Percentiles rank a stretch among this genome's conserved stretches.
Evolutionary conservation across 2,329 filamentous ascomycete genomes (phyloP).

Genomic region (Thermothelomyces thermophilus): DNA sequence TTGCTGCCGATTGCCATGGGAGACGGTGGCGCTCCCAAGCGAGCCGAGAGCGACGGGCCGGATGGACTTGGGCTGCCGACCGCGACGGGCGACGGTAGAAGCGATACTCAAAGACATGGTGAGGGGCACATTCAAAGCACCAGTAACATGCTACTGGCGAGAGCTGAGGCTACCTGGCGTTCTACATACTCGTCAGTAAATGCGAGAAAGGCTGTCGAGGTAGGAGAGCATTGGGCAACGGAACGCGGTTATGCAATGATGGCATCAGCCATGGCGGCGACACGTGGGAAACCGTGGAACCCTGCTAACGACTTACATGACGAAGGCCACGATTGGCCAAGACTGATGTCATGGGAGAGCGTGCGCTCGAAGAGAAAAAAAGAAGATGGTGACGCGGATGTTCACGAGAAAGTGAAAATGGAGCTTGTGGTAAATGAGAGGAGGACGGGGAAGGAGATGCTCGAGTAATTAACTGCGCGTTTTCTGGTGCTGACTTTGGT

Average conservation of each 20-base stretch:
- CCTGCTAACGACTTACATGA: slow-evolving; percentile 14
- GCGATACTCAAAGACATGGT: slow-evolving; percentile 32
- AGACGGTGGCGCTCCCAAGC: slow-evolving; percentile 15
- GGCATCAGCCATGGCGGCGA: neutral
- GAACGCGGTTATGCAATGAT: neutral
- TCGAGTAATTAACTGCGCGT: neutral
- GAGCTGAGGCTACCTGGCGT: slow-evolving; percentile 12
- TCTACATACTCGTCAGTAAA: slow-evolving; percentile 9
- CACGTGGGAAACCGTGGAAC: slow-evolving; percentile 9
- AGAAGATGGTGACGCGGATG: neutral
- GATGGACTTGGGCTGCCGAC: slow-evolving; percentile 23
- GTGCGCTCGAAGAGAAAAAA: neutral
- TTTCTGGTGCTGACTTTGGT: neutral
- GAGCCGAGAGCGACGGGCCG: slow-evolving; percentile 9
- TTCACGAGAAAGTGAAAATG: neutral
- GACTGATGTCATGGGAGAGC: slow-evolving; percentile 13
- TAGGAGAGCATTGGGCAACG: too few relatives aligned
- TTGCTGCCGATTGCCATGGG: slow-evolving; percentile 36
- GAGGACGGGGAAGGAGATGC: neutral
- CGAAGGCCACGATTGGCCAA: slow-evolving; percentile 4
- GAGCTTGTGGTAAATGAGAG: neutral
- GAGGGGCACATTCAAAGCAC: neutral
- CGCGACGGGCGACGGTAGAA: slow-evolving; percentile 27
- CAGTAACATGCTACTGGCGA: slow-evolving; percentile 16
- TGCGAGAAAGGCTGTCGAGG: neutral